Conservation (phyloP, 345 rosid genomes). For the Lumnitzera littorea region DNA sequence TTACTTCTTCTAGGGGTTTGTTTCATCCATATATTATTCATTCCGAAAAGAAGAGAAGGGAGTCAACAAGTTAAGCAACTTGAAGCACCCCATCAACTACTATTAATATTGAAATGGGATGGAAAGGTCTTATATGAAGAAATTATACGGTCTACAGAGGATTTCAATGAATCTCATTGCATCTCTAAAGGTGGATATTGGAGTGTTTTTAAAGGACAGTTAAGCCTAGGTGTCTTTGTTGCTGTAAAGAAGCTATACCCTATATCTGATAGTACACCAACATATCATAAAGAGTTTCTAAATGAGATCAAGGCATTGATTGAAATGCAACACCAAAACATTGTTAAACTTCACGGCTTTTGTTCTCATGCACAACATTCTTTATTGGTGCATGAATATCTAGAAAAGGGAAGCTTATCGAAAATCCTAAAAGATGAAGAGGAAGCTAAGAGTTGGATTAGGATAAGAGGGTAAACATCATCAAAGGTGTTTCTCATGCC, state of each 20-base stretch:
- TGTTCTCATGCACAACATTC: no score
- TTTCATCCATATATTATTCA: not conserved
- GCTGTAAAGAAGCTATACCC: conserved; percentile 33
- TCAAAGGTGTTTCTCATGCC: no score
- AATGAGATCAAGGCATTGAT: conserved; percentile 20
- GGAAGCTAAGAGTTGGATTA: conserved; percentile 11
- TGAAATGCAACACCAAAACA: not conserved
- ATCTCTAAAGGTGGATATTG: conserved; percentile 23
- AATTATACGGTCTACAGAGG: conserved; percentile 17
- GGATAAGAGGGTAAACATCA: not conserved
- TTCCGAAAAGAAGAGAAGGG: not conserved
- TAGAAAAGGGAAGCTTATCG: conserved; percentile 7
- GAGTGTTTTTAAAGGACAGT: conserved; percentile 21
- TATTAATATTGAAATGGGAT: conserved; percentile 12
- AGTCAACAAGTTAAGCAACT: not conserved
- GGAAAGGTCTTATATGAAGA: conserved; percentile 16
- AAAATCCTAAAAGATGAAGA: conserved; percentile 12
- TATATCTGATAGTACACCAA: not conserved
- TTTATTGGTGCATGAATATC: no score
- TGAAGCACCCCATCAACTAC: not conserved
- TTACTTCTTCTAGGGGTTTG: conserved; percentile 4
- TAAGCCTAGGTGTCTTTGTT: conserved; percentile 12
- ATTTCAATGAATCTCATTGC: not conserved
- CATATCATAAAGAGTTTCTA: conserved; percentile 10
- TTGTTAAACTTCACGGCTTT: no score